Conservation (phyloP, 2,329 filamentous ascomycete species). For the Claviceps monticola region DNA sequence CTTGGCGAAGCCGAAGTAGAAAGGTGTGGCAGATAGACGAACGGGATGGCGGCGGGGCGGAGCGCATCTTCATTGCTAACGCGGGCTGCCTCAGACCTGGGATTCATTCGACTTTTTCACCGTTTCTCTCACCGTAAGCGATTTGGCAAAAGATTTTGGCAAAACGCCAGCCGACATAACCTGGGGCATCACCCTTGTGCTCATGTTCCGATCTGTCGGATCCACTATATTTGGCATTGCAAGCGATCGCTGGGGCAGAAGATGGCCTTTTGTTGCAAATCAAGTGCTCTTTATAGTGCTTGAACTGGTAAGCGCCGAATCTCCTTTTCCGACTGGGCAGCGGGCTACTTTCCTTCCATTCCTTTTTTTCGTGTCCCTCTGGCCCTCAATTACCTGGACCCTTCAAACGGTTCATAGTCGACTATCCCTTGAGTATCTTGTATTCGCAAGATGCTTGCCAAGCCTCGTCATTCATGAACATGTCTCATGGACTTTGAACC, state of each 20-base stretch:
- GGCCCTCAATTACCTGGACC: background rate
- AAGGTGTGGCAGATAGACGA: too few relatives aligned
- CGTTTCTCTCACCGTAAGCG: constrained; percentile 43
- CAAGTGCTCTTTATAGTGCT: constrained; percentile 59
- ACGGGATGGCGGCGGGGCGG: too few relatives aligned
- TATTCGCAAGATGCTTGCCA: background rate
- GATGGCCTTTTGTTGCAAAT: constrained; percentile 65
- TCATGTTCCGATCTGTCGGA: constrained; percentile 46
- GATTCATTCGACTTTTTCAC: constrained; percentile 56
- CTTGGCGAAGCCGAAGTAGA: too few relatives aligned
- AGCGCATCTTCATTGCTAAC: background rate
- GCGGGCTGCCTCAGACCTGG: constrained; percentile 31
- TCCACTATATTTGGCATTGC: constrained; percentile 40
- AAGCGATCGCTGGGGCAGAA: constrained; percentile 42
- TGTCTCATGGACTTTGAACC: background rate
- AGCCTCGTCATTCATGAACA: background rate
- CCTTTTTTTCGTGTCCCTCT: background rate
- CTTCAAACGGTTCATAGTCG: too few relatives aligned
- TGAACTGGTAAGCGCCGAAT: constrained; percentile 43
- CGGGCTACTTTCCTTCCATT: too few relatives aligned
- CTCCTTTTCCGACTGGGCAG: too few relatives aligned
- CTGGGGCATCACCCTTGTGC: constrained; percentile 49
- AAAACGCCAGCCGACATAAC: constrained; percentile 44
- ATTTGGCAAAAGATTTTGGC: constrained; percentile 38
- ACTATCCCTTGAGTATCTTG: too few relatives aligned